Evolutionary conservation across 2,329 filamentous ascomycete species (phyloP).

Genomic region (Pleoardoris graminearum): DNA sequence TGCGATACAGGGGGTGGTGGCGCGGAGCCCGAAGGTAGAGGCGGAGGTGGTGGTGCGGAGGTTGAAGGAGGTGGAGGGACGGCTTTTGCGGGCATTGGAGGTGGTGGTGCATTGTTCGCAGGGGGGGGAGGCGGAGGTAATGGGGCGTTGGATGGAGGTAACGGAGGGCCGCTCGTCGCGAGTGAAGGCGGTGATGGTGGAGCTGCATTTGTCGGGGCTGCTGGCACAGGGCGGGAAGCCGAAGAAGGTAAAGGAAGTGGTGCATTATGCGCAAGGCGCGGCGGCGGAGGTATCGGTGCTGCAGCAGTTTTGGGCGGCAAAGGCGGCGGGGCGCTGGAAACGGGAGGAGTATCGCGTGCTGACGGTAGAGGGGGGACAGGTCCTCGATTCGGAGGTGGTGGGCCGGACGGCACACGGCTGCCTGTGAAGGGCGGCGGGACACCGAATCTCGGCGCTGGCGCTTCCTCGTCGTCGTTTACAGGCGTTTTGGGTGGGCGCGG

Average conservation of each 20-base stretch:
- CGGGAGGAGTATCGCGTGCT: conserved; percentile 45
- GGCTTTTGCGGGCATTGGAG: conserved; percentile 41
- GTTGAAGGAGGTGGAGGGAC: conserved; percentile 53
- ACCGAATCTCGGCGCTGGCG: conserved; percentile 63
- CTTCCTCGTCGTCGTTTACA: conserved; percentile 64
- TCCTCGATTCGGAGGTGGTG: conserved; percentile 72
- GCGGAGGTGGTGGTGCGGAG: conserved; percentile 38
- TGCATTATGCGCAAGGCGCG: conserved; percentile 43
- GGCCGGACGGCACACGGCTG: conserved; percentile 61
- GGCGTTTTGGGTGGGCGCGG: conserved; percentile 57
- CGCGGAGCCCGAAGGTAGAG: conserved; percentile 26
- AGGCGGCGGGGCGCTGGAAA: conserved; percentile 39
- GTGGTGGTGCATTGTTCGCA: conserved; percentile 44
- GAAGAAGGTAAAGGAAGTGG: conserved; percentile 38
- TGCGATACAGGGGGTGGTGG: conserved; percentile 47
- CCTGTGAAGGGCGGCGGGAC: conserved; percentile 81
- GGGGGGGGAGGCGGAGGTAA: conserved; percentile 42
- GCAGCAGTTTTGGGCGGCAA: conserved; percentile 42
- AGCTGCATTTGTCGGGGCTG: conserved; percentile 28
- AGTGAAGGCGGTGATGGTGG: conserved; percentile 27
- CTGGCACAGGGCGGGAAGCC: conserved; percentile 31
- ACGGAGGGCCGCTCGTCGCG: conserved; percentile 29
- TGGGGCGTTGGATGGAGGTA: conserved; percentile 40
- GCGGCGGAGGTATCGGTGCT: conserved; percentile 64
- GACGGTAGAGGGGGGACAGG: conserved; percentile 63